Evolutionary conservation across 2,329 filamentous ascomycete species (phyloP).

Genomic region (Whalleya microplaca): DNA sequence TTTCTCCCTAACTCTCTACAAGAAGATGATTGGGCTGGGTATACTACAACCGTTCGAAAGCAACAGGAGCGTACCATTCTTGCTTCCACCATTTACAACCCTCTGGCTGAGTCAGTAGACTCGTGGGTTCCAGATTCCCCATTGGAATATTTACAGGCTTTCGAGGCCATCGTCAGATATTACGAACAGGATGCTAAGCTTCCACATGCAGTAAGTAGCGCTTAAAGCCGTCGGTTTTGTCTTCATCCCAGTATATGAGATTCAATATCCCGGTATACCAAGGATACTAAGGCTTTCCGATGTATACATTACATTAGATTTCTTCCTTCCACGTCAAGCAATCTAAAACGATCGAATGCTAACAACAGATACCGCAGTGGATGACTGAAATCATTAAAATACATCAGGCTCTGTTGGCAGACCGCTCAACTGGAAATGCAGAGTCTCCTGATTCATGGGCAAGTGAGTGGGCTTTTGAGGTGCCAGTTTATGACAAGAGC

Average conservation of each 20-base stretch:
- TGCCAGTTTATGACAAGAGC: background rate
- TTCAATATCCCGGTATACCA: too few species aligned
- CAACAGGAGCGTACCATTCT: too few species aligned
- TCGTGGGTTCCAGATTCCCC: too few species aligned
- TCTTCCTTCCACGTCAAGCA: background rate
- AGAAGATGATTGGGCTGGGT: too few species aligned
- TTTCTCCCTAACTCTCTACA: too few species aligned
- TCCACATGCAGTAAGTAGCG: background rate
- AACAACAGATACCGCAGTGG: background rate
- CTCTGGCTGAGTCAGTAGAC: too few species aligned
- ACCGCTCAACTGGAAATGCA: background rate
- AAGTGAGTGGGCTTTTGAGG: background rate
- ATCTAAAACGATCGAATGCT: background rate
- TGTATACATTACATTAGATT: too few species aligned
- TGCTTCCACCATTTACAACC: too few species aligned
- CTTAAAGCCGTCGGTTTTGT: too few species aligned
- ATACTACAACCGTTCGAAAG: too few species aligned
- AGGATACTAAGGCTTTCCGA: too few species aligned
- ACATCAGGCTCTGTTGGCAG: background rate
- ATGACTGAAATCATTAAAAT: background rate
- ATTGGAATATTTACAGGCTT: background rate
- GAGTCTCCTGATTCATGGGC: background rate
- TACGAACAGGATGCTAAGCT: background rate
- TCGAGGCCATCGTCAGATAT: background rate
- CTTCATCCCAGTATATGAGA: too few species aligned